Evolutionary conservation across 257 asterid species (phyloP), one percentile per base, ranked within the genome.

Genomic region (Petrea volubilis): DNA sequence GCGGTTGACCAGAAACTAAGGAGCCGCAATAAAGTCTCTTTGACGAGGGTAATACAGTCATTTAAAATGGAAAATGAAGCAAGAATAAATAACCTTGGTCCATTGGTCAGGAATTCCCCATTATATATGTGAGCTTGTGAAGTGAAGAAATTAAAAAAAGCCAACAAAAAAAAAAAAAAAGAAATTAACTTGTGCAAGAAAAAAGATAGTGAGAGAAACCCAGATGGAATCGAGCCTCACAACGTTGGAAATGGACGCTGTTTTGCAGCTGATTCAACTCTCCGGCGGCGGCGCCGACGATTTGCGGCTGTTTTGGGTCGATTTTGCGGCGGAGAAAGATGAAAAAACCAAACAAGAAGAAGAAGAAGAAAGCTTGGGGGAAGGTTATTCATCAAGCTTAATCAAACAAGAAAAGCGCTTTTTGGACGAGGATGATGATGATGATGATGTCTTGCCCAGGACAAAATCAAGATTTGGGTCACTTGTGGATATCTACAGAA

Each of bases 221-320:
- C 78, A 58, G 71, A 76, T 75, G 85, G 86, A 78, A 61, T 80
- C 83, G 55, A 67, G 67, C 38, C 83, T 89, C 6, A 74, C 90
- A 5, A 76, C 85, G 67, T 79, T 64, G 24, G 95, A 85, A 76
- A 57, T 85, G 43, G 83, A 84, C 77, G 96, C 92, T 6, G 95
- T 85, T 36, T 61, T 82, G 58, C 95, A 84, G 82, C 65, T 87
- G 3, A 81, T 87, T 70, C 88, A 82, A 59, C 89, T 90, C 51
- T 79, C 92, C 75, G 84, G 90, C 76, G 55, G 74, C 63, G 75
- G 52, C 17, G 59, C 40, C 43, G 79, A 58, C 33, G 82, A 70
- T 31, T 60, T 70, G 15, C 72, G 46, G 12, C 72, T 67, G 10
- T 41, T 36, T 2, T 73, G 59, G 81, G 49, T 73, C 59, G 50